Evolutionary conservation across 306 rosid species (phyloP).

Genomic region (Heteromeles arbutifolia): DNA sequence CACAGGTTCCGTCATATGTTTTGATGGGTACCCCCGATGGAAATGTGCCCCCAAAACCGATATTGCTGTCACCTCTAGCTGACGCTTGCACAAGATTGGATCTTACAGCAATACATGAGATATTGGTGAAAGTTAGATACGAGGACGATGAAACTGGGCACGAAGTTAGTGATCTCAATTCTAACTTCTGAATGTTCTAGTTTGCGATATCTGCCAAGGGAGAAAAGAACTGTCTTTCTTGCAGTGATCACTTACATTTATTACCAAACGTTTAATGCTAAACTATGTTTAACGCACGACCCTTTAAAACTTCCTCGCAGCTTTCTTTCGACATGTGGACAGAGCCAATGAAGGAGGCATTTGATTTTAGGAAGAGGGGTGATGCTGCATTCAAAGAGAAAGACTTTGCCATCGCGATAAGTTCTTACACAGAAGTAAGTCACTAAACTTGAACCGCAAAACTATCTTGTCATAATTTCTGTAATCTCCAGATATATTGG

Average conservation of each 20-base stretch:
- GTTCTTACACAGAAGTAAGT: constrained; percentile 80
- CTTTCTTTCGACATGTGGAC: constrained; percentile 98
- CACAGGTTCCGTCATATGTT: constrained; percentile 61
- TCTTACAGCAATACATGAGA: constrained; percentile 91
- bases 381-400: constrained; percentile 79
- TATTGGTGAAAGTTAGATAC: constrained; percentile 72
- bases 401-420: constrained; percentile 61
- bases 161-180: constrained; percentile 49
- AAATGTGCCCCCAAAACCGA: constrained; percentile 47
- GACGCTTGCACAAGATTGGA: constrained; percentile 93
- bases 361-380: constrained; percentile 83
- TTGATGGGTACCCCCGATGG: constrained; percentile 66
- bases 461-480: neutral
- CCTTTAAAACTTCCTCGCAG: constrained; percentile 38
- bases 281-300: neutral
- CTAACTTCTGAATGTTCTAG: neutral
- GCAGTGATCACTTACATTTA: neutral
- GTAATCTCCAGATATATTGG: neutral
- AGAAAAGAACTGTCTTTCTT: neutral
- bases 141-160: constrained; percentile 70
- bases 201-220: neutral
- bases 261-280: neutral
- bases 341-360: constrained; percentile 84
- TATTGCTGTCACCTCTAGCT: constrained; percentile 65
- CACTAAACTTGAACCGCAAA: constrained; percentile 5